Base-by-base conservation (phyloP, 768 basidiomycete genomes). In the Lentinula guzmanii region DNA sequence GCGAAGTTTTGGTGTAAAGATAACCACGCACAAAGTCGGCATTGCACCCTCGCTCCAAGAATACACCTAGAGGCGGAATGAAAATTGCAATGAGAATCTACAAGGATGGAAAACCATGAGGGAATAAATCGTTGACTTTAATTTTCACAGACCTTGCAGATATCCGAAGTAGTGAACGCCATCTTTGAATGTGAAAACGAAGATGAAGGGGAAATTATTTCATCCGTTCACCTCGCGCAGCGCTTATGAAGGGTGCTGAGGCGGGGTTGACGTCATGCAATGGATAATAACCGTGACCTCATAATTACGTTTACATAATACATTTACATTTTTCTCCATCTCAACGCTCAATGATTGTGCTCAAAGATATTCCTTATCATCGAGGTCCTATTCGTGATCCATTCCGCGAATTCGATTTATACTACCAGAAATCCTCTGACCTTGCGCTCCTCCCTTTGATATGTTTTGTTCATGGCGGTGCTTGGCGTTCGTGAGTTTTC, bases 31-130 rank as follows among this genome's bases (percentile, higher is more conserved):
- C 85, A 48, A 95, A 73, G 71, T 95, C 92, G 21, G 82, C 84
- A 39, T 78, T 76, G 70, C 92, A 95, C 28, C 94, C 94, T 58
- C 91, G 82, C 76, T 95, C 93, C 28, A 95, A 75, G 76, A 94
- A 93, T 28, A 96, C 94, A 60, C 88, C 93, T 2, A 96, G 70
- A 62, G 94, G 94, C 9, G 93, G 91, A 13, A 93, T 67, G 70
- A 92, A 66, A 74, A 93, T 79, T 62, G 90, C 90, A 59, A 85
- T 67, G 62, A 86, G 67, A 73, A 84, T 77, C 83, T 85, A 54
- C 9, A 42, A 48, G 28, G 21, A 37, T 52, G 50, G 33, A 4
- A 66, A 48, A 62, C 50, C 56, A 9, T 52, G 39, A 52, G 43
- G 18, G 15, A 45, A 33, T 21, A 41, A n/a, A 35, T 46, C 18